Conservation (phyloP, 2,329 filamentous ascomycete species). For the Xylariaceae sp. region DNA sequence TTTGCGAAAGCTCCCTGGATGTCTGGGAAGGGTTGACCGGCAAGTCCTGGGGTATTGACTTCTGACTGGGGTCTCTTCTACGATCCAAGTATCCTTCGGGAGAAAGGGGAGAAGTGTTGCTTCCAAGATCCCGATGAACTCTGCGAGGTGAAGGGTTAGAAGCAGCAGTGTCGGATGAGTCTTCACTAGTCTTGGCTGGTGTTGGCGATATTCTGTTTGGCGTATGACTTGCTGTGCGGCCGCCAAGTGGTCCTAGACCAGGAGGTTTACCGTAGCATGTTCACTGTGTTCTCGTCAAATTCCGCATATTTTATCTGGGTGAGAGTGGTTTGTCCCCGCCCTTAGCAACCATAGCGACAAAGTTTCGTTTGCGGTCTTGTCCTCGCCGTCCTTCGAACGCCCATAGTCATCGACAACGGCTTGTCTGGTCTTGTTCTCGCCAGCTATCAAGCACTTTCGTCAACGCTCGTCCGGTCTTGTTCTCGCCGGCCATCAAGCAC, state of each 20-base stretch:
- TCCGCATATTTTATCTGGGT: slow-evolving; percentile 3
- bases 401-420: slow-evolving; percentile 9
- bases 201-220: slow-evolving; percentile 19
- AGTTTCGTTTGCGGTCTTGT: slow-evolving; percentile 3
- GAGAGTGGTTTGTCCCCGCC: slow-evolving; percentile 16
- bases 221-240: slow-evolving; percentile 23
- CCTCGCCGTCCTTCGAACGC: slow-evolving; percentile 5
- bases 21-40: slow-evolving; percentile 20
- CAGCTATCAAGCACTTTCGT: slow-evolving; percentile 6
- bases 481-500: slow-evolving; percentile 14
- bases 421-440: slow-evolving; percentile 19
- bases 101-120: too few species aligned
- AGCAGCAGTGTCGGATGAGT: slow-evolving; percentile 22
- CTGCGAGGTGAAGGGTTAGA: slow-evolving; percentile 17
- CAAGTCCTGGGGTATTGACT: slow-evolving; percentile 13
- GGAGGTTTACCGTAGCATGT: slow-evolving; percentile 19
- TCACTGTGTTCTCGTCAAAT: slow-evolving; percentile 7
- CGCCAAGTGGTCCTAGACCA: slow-evolving; percentile 22
- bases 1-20: slow-evolving; percentile 21
- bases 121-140: slow-evolving; percentile 9
- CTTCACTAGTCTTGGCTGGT: slow-evolving; percentile 5
- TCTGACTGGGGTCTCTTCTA: neutral
- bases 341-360: slow-evolving; percentile 16
- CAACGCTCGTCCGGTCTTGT: slow-evolving; percentile 16
- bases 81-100: too few species aligned